Percentiles rank a stretch among this genome's conserved stretches.
phyloP scores from a whole-genome alignment of 2,329 filamentous ascomycete genomes.

The Fusarium dimerum region DNA sequence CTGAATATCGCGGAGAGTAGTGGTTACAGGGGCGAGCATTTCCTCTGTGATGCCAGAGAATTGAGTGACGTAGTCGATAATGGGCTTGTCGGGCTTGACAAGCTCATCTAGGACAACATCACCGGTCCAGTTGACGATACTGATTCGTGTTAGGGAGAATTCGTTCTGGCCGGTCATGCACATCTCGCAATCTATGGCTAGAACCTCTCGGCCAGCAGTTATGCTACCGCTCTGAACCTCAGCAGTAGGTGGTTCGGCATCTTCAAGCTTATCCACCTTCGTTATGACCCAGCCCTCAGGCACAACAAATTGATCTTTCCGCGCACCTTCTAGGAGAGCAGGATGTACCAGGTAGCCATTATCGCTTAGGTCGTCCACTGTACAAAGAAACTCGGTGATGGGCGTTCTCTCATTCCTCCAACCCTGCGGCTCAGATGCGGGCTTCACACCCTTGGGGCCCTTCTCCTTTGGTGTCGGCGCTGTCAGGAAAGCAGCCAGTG shows the following conservation, averaged over 20 bases:
- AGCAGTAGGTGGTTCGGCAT: slow-evolving; percentile 66
- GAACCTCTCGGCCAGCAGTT: slow-evolving; percentile 75
- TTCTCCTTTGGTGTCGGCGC: slow-evolving; percentile 71
- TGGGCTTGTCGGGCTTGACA: slow-evolving; percentile 85
- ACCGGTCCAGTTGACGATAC: slow-evolving; percentile 83
- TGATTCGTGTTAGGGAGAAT: slow-evolving; percentile 86
- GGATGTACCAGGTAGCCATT: slow-evolving; percentile 87
- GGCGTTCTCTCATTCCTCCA: slow-evolving; percentile 76
- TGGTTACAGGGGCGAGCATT: slow-evolving; percentile 81
- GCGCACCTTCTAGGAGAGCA: slow-evolving; percentile 65
- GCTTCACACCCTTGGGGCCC: slow-evolving; percentile 57
- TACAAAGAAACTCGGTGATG: slow-evolving; percentile 78
- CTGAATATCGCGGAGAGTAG: slow-evolving; percentile 82
- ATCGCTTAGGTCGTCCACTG: slow-evolving; percentile 72
- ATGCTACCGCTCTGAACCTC: slow-evolving; percentile 80
- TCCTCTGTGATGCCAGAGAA: slow-evolving; percentile 90
- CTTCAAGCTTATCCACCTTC: slow-evolving; percentile 63
- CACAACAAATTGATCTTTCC: slow-evolving; percentile 50
- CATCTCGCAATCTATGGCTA: slow-evolving; percentile 97
- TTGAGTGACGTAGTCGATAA: slow-evolving; percentile 87
- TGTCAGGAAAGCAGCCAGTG: slow-evolving; percentile 80
- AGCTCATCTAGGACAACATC: slow-evolving; percentile 82
- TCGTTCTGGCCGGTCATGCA: slow-evolving; percentile 80
- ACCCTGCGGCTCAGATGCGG: slow-evolving; percentile 61
- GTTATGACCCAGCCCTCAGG: slow-evolving; percentile 84